Base-by-base conservation (phyloP, 2,329 filamentous ascomycete genomes). In the Diaporthe ilicicola region DNA sequence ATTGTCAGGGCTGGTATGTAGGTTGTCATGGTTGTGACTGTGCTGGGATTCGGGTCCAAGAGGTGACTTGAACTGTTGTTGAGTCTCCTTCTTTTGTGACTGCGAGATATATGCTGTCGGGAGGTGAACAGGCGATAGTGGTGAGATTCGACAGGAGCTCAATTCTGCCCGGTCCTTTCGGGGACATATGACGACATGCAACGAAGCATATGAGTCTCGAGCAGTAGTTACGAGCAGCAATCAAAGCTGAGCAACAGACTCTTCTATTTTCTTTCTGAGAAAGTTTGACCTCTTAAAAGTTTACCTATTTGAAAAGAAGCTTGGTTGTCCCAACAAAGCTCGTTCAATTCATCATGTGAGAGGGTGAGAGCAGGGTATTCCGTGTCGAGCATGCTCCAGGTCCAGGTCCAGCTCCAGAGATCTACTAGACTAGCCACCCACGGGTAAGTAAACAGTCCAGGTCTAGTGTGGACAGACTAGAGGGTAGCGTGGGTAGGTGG, bases 1-100 rank as follows among this genome's bases (percentile, higher is more conserved):
- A 97, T 86, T 27, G 93, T 94, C 74, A 97, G 82, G 48, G 89
- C 91, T n/a, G 93, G 91, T 72, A 96, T 89, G 80, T 92, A 92
- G 73, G 93, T 91, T 13, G 93, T 95, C 93, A 96, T 97, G 54
- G 73, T 86, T 80, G 64, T 37, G 22, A 24, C 15, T 46, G 44
- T 34, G 34, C n/a, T 24, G 32, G 32, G 46, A 32, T 39, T 5
- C 15, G 22, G 59, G 42, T 51, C 46, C 22, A 34, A 22, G 9
- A 24, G 8, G n/a, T 51, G 10, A 32, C 13, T 29, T 4, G 8
- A 27, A 24, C n/a, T 8, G 50, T 55, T 46, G 50, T 17, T 44
- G 32, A 19, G 15, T 24, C 2, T 4, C 39, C 32, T 37, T 50
- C n/a, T 50, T 19, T 15, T 46, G 19, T 34, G 13, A 10, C 12